Conservation (phyloP, 2,329 filamentous ascomycete species). For the Talaromyces piceae region DNA sequence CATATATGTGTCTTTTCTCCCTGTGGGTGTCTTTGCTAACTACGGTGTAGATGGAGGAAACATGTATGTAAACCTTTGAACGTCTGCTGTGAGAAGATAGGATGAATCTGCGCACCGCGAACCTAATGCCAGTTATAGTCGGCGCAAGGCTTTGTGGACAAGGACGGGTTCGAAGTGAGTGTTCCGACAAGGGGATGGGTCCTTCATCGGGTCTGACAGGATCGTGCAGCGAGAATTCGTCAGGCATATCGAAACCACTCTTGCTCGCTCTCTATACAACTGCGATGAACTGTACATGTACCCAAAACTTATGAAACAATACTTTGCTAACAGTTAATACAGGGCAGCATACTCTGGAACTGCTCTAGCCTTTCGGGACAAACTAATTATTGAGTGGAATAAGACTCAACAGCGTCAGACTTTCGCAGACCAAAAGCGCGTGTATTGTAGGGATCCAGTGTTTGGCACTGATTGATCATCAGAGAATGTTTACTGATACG, state of each 20-base stretch:
- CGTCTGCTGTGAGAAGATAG: not conserved
- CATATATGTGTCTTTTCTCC: too few species aligned
- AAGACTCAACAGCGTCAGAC: constrained; percentile 96
- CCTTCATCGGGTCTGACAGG: not conserved
- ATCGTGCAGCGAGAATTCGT: constrained; percentile 65
- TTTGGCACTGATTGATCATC: not conserved
- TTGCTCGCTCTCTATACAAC: constrained; percentile 95
- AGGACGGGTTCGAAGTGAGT: constrained; percentile 66
- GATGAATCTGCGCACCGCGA: too few species aligned
- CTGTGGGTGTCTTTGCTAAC: constrained; percentile 32
- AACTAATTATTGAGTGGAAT: constrained; percentile 93
- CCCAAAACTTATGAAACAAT: not conserved
- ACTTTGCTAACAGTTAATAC: constrained; percentile 4
- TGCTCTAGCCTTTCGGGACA: constrained; percentile 84
- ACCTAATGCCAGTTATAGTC: constrained; percentile 36
- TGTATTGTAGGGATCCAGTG: constrained; percentile 65
- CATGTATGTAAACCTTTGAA: constrained; percentile 37
- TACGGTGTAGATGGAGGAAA: constrained; percentile 49
- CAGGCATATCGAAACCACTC: constrained; percentile 89
- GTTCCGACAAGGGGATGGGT: not conserved
- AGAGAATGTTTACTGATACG: not conserved
- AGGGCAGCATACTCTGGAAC: constrained; percentile 85
- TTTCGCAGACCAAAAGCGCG: constrained; percentile 78
- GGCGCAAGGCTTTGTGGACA: constrained; percentile 62
- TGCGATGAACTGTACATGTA: constrained; percentile 68